Percentiles rank a stretch among this genome's conserved stretches.
Conservation (phyloP, 2,329 filamentous ascomycete species). For the Neofusicoccum laricinum region DNA sequence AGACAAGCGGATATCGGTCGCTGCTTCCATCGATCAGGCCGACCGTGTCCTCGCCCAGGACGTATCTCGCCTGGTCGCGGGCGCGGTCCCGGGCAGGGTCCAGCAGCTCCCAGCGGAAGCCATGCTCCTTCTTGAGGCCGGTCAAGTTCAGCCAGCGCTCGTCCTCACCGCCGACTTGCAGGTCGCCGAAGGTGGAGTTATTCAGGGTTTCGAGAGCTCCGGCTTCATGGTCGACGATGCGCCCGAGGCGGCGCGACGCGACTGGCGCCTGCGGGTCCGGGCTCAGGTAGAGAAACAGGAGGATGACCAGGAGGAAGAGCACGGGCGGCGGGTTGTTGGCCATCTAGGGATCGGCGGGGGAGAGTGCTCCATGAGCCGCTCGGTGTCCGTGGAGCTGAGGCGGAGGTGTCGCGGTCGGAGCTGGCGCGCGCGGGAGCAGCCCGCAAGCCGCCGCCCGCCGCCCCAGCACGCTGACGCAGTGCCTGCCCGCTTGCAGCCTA, state of each 20-base stretch:
- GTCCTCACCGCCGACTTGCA: constrained; percentile 41
- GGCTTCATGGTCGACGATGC: constrained; percentile 9
- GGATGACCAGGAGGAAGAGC: constrained; percentile 13
- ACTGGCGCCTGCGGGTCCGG: constrained; percentile 12
- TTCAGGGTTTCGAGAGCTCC: constrained; percentile 33
- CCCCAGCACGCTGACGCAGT: neutral
- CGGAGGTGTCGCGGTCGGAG: neutral
- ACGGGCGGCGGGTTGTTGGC: constrained; percentile 16
- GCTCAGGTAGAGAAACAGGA: constrained; percentile 14
- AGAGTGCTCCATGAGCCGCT: constrained; percentile 6
- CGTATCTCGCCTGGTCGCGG: constrained; percentile 50
- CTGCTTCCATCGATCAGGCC: constrained; percentile 15
- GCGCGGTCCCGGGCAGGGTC: constrained; percentile 64
- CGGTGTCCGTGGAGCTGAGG: neutral
- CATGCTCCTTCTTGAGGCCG: constrained; percentile 71
- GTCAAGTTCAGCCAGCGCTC: constrained; percentile 58
- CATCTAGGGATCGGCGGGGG: constrained; percentile 8
- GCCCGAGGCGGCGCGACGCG: constrained; percentile 6
- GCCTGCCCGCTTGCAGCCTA: neutral
- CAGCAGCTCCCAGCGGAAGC: constrained; percentile 75
- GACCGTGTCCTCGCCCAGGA: constrained; percentile 35
- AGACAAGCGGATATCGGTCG: constrained; percentile 35
- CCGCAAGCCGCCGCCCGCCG: neutral
- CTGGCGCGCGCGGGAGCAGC: neutral
- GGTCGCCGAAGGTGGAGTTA: constrained; percentile 50